phyloP scores from a whole-genome alignment of 2,329 filamentous ascomycete species.

The Cyanodermella asteris region DNA sequence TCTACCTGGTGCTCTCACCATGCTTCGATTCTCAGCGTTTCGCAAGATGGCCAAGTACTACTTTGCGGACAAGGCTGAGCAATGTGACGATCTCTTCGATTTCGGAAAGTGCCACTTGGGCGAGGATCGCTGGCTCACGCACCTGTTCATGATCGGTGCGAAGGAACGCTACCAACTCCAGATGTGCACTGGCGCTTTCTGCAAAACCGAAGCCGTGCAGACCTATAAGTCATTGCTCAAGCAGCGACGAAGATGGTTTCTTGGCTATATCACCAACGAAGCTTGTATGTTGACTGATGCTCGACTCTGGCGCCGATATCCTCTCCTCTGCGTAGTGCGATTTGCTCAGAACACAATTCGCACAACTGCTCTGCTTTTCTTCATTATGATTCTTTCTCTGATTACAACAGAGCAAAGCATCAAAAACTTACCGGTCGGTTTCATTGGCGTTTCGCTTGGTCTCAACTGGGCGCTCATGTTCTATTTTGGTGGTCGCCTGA shows the following conservation, averaged over 20 bases:
- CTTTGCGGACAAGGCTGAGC: slow-evolving; percentile 89
- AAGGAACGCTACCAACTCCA: slow-evolving; percentile 87
- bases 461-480: slow-evolving; percentile 92
- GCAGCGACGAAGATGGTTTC: slow-evolving; percentile 87
- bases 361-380: slow-evolving; percentile 81
- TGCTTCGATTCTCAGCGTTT: slow-evolving; percentile 89
- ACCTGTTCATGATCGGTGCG: slow-evolving; percentile 96
- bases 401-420: slow-evolving; percentile 64
- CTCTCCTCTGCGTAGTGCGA: slow-evolving; percentile 61
- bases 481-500: slow-evolving; percentile 75
- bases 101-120: slow-evolving; percentile 89
- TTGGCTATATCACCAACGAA: slow-evolving; percentile 94
- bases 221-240: slow-evolving; percentile 70
- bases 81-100: slow-evolving; percentile 89
- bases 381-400: slow-evolving; percentile 75
- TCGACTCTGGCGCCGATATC: slow-evolving; percentile 77
- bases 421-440: slow-evolving; percentile 64
- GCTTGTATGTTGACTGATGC: slow-evolving; percentile 94
- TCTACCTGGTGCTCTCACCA: slow-evolving; percentile 82
- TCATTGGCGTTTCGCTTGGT: slow-evolving; percentile 79
- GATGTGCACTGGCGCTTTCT: slow-evolving; percentile 93
- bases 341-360: slow-evolving; percentile 95
- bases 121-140: slow-evolving; percentile 90
- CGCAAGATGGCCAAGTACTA: slow-evolving; percentile 95
- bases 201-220: slow-evolving; percentile 93